These are phyloP conservation scores for Termitomyces sp. DNA, from an alignment of 768 basidiomycete genomes.

Conservation along the genomic window DNA sequence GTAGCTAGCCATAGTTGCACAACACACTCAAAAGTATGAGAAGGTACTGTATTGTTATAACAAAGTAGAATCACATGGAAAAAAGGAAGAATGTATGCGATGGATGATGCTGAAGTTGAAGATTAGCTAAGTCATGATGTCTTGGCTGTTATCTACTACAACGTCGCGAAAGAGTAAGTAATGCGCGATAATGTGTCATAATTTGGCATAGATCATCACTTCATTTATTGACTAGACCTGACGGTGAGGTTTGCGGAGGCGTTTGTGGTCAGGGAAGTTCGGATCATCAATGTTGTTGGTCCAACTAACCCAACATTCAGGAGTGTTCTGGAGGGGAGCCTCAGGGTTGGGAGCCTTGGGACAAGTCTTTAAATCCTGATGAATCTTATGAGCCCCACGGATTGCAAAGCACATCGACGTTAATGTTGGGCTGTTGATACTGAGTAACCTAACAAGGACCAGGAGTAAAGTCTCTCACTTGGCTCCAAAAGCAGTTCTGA, in stretches of 20 bases:
- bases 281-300: neutral
- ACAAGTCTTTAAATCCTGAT: neutral
- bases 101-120: no score
- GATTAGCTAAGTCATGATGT: no score
- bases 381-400: conserved; percentile 1
- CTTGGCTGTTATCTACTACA: no score
- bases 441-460: neutral
- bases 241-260: neutral
- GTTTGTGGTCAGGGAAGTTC: conserved; percentile 1
- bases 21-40: no score
- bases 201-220: neutral
- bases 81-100: no score
- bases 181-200: neutral
- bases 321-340: neutral
- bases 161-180: no score
- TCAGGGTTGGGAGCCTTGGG: neutral
- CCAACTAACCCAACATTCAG: neutral
- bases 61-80: no score
- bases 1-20: no score
- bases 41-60: no score
- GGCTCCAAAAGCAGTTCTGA: neutral
- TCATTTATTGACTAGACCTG: neutral
- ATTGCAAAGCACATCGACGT: conserved; percentile 1
- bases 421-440: neutral
- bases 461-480: neutral